Conservation (phyloP, 306 rosid genomes). For the Neltuma alba region DNA sequence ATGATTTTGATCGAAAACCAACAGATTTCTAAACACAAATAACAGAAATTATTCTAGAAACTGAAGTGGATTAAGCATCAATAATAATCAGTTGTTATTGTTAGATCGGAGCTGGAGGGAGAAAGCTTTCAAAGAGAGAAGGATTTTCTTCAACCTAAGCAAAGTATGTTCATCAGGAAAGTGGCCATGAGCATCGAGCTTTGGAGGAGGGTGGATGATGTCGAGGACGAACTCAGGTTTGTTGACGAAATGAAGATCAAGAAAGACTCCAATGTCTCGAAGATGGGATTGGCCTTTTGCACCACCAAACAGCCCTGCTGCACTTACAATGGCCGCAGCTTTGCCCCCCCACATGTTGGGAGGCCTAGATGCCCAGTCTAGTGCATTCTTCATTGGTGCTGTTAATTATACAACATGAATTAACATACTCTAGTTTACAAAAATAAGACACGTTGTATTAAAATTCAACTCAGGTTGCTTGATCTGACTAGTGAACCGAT, state of each 20-base stretch:
- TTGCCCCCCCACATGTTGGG: conserved; percentile 68
- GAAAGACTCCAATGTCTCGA: conserved; percentile 62
- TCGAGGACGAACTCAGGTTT: conserved; percentile 59
- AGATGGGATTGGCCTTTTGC: conserved; percentile 62
- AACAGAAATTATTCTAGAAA: neutral
- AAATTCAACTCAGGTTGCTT: no score
- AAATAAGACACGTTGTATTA: neutral
- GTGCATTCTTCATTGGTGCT: conserved; percentile 66
- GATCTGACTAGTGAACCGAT: no score
- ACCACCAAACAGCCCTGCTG: conserved; percentile 56
- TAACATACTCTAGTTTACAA: neutral
- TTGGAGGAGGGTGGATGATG: conserved; percentile 47
- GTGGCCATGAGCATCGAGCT: conserved; percentile 50
- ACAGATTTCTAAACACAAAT: neutral
- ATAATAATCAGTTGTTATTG: neutral
- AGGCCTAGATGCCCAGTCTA: conserved; percentile 70
- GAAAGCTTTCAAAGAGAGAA: conserved; percentile 46
- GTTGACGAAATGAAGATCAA: conserved; percentile 68
- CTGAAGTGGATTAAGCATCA: neutral
- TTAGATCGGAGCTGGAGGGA: conserved; percentile 38
- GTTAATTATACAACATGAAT: no score
- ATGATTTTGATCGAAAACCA: neutral
- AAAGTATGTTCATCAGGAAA: conserved; percentile 42
- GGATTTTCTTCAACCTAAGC: conserved; percentile 43
- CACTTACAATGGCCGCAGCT: conserved; percentile 3